Evolutionary conservation across 176 grass and related monocot genomes (phyloP).

Genomic region (Olyra latifolia): DNA sequence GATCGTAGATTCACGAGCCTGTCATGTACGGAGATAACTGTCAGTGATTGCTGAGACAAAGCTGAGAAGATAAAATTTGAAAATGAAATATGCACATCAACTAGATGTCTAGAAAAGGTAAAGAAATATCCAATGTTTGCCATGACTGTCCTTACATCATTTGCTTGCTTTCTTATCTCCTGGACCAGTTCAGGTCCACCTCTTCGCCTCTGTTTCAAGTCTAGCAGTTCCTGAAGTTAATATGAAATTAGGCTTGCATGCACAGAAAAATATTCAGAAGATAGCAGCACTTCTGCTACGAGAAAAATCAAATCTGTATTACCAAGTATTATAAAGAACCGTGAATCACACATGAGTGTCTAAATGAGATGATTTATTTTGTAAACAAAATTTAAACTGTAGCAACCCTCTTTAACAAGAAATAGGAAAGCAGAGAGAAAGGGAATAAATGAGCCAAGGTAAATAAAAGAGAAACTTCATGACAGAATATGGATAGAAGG

Average conservation of each 20-base stretch:
- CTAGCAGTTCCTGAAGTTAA: slow-evolving; percentile 73
- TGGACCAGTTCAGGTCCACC: slow-evolving; percentile 64
- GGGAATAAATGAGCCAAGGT: not conserved
- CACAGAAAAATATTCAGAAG: slow-evolving; percentile 24
- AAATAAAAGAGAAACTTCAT: not conserved
- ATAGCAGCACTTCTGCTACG: not conserved
- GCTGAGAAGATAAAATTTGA: not conserved
- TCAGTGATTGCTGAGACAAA: slow-evolving; percentile 9
- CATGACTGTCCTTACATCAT: slow-evolving; percentile 62
- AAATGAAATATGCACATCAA: slow-evolving; percentile 7
- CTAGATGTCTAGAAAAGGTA: not conserved
- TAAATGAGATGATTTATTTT: not conserved
- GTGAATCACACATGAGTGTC: not conserved
- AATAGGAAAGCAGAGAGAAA: not conserved
- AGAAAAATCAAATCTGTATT: slow-evolving; percentile 15
- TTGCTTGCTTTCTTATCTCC: slow-evolving; percentile 95
- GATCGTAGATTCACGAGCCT: slow-evolving; percentile 86
- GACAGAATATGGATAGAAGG: not conserved
- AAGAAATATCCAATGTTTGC: not conserved
- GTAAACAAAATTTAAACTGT: not conserved
- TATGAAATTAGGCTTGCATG: slow-evolving; percentile 26
- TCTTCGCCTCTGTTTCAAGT: slow-evolving; percentile 61
- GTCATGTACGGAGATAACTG: slow-evolving; percentile 2
- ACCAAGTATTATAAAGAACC: slow-evolving; percentile 18
- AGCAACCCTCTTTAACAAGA: not conserved